Percentiles rank a stretch among this genome's conserved stretches.
These are phyloP conservation scores for Pyrenochaeta sp. DNA, from an alignment of 2,329 filamentous ascomycete species.

Conservation along the genomic window DNA sequence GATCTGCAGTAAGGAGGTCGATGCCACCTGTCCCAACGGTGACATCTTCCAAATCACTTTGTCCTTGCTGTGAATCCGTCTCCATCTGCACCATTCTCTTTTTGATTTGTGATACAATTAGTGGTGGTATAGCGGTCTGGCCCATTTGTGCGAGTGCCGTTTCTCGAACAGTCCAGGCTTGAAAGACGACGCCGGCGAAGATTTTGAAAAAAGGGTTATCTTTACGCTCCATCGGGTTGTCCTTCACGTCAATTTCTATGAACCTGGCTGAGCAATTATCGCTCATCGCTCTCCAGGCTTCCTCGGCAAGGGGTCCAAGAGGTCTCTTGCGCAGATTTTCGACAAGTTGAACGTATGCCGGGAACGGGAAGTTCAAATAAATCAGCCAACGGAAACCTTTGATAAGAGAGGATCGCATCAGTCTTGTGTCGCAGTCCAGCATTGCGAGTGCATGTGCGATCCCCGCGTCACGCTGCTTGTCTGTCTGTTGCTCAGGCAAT, in stretches of 20 bases:
- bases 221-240: conserved; percentile 21
- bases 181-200: conserved; percentile 66
- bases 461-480: conserved; percentile 32
- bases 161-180: conserved; percentile 48
- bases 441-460: conserved; percentile 47
- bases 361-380: conserved; percentile 57
- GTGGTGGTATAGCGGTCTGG: conserved; percentile 7
- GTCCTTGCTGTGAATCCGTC: neutral
- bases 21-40: neutral
- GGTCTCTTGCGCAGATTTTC: conserved; percentile 54
- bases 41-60: neutral
- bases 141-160: conserved; percentile 5
- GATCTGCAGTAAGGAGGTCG: neutral
- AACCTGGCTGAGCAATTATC: conserved; percentile 54
- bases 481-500: conserved; percentile 18
- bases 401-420: conserved; percentile 52
- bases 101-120: conserved; percentile 10
- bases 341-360: conserved; percentile 56
- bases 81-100: conserved; percentile 4
- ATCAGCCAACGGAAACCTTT: conserved; percentile 54
- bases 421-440: conserved; percentile 57
- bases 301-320: conserved; percentile 36
- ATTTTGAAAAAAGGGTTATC: conserved; percentile 39
- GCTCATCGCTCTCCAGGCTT: conserved; percentile 56
- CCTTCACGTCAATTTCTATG: conserved; percentile 13